phyloP scores from a whole-genome alignment of 208 protist genomes.

The Balamuthia mandrillaris region DNA sequence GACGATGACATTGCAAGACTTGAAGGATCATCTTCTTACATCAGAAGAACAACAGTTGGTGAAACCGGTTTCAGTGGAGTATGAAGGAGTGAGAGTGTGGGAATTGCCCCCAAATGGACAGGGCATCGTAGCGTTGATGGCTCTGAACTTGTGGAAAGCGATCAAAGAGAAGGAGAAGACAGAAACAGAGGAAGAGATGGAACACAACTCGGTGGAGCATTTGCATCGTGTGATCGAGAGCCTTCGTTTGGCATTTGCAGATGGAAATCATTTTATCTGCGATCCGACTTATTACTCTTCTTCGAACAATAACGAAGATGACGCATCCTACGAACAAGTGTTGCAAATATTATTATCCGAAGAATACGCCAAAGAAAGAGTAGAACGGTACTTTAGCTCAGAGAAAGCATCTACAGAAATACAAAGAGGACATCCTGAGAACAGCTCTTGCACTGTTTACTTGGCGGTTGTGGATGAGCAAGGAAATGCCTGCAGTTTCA shows the following conservation, averaged over 20 bases:
- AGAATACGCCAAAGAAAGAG: constrained; percentile 42
- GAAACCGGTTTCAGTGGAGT: no score
- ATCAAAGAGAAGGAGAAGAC: not conserved
- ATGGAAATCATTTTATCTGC: not conserved
- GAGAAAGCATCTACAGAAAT: constrained; percentile 18
- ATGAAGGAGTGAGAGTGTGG: constrained; percentile 48
- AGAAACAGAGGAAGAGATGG: no score
- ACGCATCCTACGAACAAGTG: constrained; percentile 23
- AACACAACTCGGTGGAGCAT: constrained; percentile 54
- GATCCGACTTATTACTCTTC: not conserved
- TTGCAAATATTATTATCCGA: constrained; percentile 54
- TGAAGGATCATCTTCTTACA: constrained; percentile 51
- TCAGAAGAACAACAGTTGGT: constrained; percentile 36
- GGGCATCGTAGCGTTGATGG: constrained; percentile 70
- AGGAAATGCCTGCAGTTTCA: constrained; percentile 74
- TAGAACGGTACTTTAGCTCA: not conserved
- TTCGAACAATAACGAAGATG: no score
- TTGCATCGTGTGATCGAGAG: constrained; percentile 69
- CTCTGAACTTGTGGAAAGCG: constrained; percentile 62
- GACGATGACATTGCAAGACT: constrained; percentile 56
- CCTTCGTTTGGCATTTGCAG: constrained; percentile 71
- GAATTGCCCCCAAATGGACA: constrained; percentile 75
- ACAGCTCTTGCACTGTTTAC: constrained; percentile 61
- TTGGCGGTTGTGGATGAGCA: constrained; percentile 58
- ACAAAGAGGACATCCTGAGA: constrained; percentile 45